Conservation (phyloP, 202 grass and related monocot genomes). For the Setaria italica region DNA sequence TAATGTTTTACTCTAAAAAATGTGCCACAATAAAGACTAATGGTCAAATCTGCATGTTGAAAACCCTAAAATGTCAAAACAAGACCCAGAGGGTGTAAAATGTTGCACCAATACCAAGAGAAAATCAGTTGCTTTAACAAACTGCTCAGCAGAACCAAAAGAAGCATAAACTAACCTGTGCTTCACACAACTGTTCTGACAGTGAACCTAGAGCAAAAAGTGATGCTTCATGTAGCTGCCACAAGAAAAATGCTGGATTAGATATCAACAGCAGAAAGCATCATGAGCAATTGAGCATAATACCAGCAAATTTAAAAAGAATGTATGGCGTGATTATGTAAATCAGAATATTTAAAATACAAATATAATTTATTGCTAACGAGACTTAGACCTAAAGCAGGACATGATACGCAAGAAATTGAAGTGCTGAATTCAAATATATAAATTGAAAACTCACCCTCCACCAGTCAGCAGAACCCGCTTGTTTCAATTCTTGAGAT, state of each 20-base stretch:
- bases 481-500: conserved; percentile 74
- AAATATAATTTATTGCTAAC: conserved; percentile 17
- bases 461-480: conserved; percentile 92
- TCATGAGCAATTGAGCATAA: not conserved
- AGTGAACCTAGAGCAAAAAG: conserved; percentile 94
- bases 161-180: conserved; percentile 69
- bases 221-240: conserved; percentile 89
- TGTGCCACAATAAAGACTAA: not conserved
- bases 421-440: conserved; percentile 11
- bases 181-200: conserved; percentile 87
- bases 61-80: conserved; percentile 13
- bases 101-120: conserved; percentile 10
- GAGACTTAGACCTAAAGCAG: conserved; percentile 7
- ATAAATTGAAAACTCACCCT: conserved; percentile 65
- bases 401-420: conserved; percentile 25
- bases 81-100: not conserved
- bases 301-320: conserved; percentile 3
- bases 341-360: not conserved
- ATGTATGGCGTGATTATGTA: not conserved
- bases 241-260: conserved; percentile 49
- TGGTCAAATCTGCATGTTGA: not conserved
- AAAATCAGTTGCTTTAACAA: conserved; percentile 32
- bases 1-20: not conserved
- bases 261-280: conserved; percentile 36
- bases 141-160: conserved; percentile 15